A percentile compares a stretch with the other conserved stretches of the same genome.
phyloP scores from a whole-genome alignment of 1,139 yeast genomes.

The Saccharomyces hybrid region DNA sequence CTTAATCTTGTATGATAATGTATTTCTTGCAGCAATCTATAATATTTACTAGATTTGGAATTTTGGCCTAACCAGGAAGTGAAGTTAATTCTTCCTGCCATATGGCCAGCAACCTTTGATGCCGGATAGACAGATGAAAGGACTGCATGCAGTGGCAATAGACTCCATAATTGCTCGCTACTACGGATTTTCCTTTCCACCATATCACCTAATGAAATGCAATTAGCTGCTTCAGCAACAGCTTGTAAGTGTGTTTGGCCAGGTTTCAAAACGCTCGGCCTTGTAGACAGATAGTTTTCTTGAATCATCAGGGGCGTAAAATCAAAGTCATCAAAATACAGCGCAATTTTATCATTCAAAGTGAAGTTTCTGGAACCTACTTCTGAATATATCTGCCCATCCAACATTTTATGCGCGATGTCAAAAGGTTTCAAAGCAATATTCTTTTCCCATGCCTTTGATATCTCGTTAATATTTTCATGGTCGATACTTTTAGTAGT shows the following conservation, averaged over 20 bases:
- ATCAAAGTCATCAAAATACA: conserved; percentile 91
- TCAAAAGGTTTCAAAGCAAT: conserved; percentile 90
- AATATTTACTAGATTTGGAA: conserved; percentile 73
- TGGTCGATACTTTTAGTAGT: conserved; percentile 55
- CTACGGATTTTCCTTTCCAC: conserved; percentile 78
- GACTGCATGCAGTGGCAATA: conserved; percentile 87
- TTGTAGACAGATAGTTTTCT: conserved; percentile 73
- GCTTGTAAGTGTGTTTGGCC: conserved; percentile 48
- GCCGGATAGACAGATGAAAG: conserved; percentile 82
- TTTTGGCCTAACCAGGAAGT: conserved; percentile 88
- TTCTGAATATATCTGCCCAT: conserved; percentile 52
- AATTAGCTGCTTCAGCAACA: conserved; percentile 75
- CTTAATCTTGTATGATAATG: conserved; percentile 80
- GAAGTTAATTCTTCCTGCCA: conserved; percentile 65
- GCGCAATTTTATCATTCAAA: conserved; percentile 75
- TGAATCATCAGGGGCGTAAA: conserved; percentile 94
- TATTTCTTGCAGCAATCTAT: conserved; percentile 72
- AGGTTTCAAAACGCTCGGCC: conserved; percentile 41
- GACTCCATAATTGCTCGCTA: conserved; percentile 91
- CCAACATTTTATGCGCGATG: conserved; percentile 63
- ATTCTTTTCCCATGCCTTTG: conserved; percentile 79
- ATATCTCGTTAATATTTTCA: conserved; percentile 45
- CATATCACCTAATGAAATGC: conserved; percentile 73
- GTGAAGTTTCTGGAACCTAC: conserved; percentile 42
- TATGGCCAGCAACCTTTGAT: conserved; percentile 64